Conservation (phyloP, 2,329 filamentous ascomycete genomes). For the Diplodia intermedia region DNA sequence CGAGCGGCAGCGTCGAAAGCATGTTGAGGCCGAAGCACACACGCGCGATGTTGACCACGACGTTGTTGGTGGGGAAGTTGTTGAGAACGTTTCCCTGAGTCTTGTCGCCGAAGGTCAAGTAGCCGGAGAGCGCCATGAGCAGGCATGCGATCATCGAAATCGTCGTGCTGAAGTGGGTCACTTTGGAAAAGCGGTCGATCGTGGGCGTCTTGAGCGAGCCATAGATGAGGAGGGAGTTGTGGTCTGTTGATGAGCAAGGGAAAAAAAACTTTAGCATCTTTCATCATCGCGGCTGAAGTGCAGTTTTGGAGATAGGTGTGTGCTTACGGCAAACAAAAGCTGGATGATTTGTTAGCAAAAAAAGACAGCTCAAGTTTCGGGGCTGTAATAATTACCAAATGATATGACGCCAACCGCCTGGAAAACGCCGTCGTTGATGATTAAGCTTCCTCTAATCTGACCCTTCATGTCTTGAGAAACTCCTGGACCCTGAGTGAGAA, state of each 20-base stretch:
- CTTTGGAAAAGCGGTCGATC: slow-evolving; percentile 88
- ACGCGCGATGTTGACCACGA: slow-evolving; percentile 92
- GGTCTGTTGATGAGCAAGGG: slow-evolving; percentile 59
- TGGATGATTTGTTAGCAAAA: slow-evolving; percentile 40
- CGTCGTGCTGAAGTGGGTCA: slow-evolving; percentile 91
- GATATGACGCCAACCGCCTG: slow-evolving; percentile 98
- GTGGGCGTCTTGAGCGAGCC: slow-evolving; percentile 93
- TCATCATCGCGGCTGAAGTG: background rate
- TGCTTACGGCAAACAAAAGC: slow-evolving; percentile 70
- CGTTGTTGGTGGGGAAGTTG: slow-evolving; percentile 91
- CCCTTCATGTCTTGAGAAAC: slow-evolving; percentile 77
- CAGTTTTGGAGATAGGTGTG: background rate
- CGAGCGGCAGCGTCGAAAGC: slow-evolving; percentile 94
- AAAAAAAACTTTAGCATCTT: background rate
- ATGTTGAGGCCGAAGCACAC: slow-evolving; percentile 98
- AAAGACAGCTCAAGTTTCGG: background rate
- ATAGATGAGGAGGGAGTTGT: slow-evolving; percentile 97
- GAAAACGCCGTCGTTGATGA: slow-evolving; percentile 89
- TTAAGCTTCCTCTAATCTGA: slow-evolving; percentile 69
- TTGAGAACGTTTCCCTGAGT: slow-evolving; percentile 97
- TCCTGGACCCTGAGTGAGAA: slow-evolving; percentile 80
- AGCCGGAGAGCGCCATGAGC: slow-evolving; percentile 84
- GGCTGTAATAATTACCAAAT: slow-evolving; percentile 63
- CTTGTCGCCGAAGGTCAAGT: slow-evolving; percentile 89
- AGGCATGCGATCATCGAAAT: slow-evolving; percentile 94